phyloP scores from a whole-genome alignment of 768 basidiomycete species.

The Tylopilus sp. region DNA sequence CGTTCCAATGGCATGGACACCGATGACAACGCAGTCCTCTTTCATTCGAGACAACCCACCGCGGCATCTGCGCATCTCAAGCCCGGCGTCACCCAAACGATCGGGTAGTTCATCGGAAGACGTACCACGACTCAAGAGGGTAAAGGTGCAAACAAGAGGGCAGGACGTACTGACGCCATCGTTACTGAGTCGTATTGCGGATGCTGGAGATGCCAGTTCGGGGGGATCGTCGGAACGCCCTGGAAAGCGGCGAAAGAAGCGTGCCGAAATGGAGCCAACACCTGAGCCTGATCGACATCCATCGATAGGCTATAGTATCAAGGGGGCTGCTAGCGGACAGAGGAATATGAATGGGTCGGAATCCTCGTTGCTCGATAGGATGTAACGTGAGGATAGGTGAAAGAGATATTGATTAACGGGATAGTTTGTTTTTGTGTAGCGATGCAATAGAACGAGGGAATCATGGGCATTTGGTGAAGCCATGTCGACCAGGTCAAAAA shows the following conservation, averaged over 20 bases:
- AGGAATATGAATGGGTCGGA: constrained; percentile 17
- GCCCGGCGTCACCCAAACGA: constrained; percentile 24
- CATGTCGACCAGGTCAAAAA: neutral
- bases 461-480: neutral
- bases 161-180: constrained; percentile 34
- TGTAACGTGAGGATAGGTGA: constrained; percentile 24
- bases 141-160: constrained; percentile 23
- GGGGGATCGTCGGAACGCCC: constrained; percentile 17
- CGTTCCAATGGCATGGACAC: constrained; percentile 11
- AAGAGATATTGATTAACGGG: constrained; percentile 26
- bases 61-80: constrained; percentile 5
- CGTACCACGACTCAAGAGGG: constrained; percentile 35
- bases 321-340: constrained; percentile 45
- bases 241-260: constrained; percentile 20
- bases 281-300: constrained; percentile 34
- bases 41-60: constrained; percentile 12
- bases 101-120: constrained; percentile 27
- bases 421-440: constrained; percentile 18
- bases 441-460: constrained; percentile 8
- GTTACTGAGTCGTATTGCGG: constrained; percentile 42
- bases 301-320: constrained; percentile 48
- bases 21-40: constrained; percentile 8
- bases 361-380: constrained; percentile 36
- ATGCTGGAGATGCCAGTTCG: constrained; percentile 14
- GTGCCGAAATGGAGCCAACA: constrained; percentile 19